Evolutionary conservation across 1,284 basidiomycete species (phyloP), one percentile per base, ranked within the genome.

Genomic region (Ganoderma multipileum): DNA sequence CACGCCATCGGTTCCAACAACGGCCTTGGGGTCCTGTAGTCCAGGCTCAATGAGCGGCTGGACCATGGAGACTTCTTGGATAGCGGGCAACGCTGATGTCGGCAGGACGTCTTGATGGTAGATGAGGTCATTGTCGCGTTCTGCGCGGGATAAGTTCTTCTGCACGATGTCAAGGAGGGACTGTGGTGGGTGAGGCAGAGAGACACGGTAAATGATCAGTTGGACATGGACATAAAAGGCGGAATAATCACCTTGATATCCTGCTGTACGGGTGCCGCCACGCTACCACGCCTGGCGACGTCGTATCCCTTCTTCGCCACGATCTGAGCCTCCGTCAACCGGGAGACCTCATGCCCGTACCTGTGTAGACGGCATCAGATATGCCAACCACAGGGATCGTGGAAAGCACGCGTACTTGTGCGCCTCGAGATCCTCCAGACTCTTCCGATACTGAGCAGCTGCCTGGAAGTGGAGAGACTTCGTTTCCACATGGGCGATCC

Each of bases 51-150:
- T 77, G 14, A 82, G 85, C 2, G 90, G 79, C 71, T 91, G 87
- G 39, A 92, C 95, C 81, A 99, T 89, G 4, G 87, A 81, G 1
- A 90, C 89, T 28, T 90, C 89, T 50, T 84, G 81, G 59, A 99
- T 91, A 0, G 86, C 78, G 0, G 91, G 81, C 4, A 98, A 85
- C 36, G 91, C 86, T 2, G 93, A 89, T 1, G 88, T 77, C 0
- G 95, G 83, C 0, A 96, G 96, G 0, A 98, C 87, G 58, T 95
- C 91, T 67, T 95, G 88, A 73, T 98, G 94, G 81, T 99, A 99
- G 63, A 99, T 98, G 6, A 99, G 83, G 79, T 98, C 95, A 77
- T 99, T 99, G 79, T 99, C 98, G 36, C 95, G 89, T 70, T 93
- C 89, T 0, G 97, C 95, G 18, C 95, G 87, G 2, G 84, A 80